Conservation (phyloP, 2,329 filamentous ascomycete genomes). For the Hirsutella rhossiliensis region DNA sequence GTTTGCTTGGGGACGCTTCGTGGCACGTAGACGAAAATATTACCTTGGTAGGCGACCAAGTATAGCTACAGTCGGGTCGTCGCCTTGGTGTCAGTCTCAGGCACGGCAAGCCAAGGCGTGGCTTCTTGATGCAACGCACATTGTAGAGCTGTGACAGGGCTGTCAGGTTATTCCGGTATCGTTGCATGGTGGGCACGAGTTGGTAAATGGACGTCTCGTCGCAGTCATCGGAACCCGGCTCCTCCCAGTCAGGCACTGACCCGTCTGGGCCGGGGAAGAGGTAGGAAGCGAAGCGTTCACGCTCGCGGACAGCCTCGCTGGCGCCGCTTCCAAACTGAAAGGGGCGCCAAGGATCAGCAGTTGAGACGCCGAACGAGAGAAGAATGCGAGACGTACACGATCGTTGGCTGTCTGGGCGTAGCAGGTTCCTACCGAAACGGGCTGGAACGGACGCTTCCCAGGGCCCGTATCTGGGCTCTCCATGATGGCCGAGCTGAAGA, state of each 20-base stretch:
- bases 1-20: constrained; percentile 32
- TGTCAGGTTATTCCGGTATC: constrained; percentile 42
- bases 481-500: not conserved
- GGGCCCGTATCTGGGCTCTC: not conserved
- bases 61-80: constrained; percentile 33
- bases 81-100: not conserved
- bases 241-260: constrained; percentile 18
- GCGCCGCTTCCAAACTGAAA: constrained; percentile 24
- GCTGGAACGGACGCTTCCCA: constrained; percentile 7
- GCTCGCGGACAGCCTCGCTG: constrained; percentile 18
- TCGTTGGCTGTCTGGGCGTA: constrained; percentile 23
- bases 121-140: constrained; percentile 14
- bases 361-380: not conserved
- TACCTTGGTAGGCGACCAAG: constrained; percentile 44
- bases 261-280: constrained; percentile 1
- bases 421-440: constrained; percentile 21
- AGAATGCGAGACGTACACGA: constrained; percentile 16
- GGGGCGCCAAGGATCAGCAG: not conserved
- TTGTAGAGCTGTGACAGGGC: constrained; percentile 46
- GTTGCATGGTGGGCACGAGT: constrained; percentile 20
- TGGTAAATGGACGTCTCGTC: constrained; percentile 13
- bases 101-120: not conserved
- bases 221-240: constrained; percentile 9
- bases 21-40: constrained; percentile 45
- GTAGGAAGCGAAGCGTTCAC: constrained; percentile 14